These are phyloP conservation scores for Claviceps digitariae DNA, from an alignment of 2,329 filamentous ascomycete species.

Conservation along the genomic window DNA sequence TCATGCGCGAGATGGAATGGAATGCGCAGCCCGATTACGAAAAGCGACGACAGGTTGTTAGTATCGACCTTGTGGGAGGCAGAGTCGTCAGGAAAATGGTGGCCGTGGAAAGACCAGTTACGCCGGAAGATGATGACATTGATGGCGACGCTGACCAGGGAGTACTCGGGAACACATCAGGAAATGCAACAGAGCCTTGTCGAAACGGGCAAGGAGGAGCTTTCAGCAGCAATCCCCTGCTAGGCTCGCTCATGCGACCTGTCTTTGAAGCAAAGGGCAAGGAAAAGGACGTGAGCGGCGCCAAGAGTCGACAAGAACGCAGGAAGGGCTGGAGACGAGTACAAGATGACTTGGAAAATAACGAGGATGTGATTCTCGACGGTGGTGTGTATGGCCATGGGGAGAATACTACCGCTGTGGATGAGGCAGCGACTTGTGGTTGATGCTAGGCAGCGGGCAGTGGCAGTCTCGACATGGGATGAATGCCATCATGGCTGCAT, in stretches of 20 bases:
- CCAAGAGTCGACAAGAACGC: conserved; percentile 27
- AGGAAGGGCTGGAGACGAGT: conserved; percentile 42
- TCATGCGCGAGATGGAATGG: conserved; percentile 77
- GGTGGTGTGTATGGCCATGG: conserved; percentile 36
- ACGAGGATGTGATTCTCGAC: conserved; percentile 45
- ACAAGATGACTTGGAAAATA: conserved; percentile 45
- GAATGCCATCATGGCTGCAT: too few relatives aligned
- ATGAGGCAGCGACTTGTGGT: neutral
- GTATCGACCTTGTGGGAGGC: conserved; percentile 66
- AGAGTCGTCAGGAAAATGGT: conserved; percentile 64
- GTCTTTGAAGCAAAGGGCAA: conserved; percentile 42
- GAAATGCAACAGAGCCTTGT: conserved; percentile 15
- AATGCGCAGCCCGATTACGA: conserved; percentile 76
- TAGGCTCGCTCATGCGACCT: conserved; percentile 52
- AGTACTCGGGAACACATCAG: conserved; percentile 20
- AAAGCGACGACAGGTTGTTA: conserved; percentile 72
- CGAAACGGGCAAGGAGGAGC: conserved; percentile 32
- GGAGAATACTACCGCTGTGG: conserved; percentile 8
- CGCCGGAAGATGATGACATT: conserved; percentile 34
- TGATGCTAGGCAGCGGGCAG: neutral
- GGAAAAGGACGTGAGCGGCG: conserved; percentile 19
- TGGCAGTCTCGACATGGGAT: too few relatives aligned
- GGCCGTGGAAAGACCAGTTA: conserved; percentile 43
- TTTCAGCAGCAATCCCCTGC: conserved; percentile 56
- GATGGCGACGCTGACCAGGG: conserved; percentile 18